Evolutionary conservation across 352 stramenopile species (phyloP).

Genomic region (Globisporangium takayamanum): DNA sequence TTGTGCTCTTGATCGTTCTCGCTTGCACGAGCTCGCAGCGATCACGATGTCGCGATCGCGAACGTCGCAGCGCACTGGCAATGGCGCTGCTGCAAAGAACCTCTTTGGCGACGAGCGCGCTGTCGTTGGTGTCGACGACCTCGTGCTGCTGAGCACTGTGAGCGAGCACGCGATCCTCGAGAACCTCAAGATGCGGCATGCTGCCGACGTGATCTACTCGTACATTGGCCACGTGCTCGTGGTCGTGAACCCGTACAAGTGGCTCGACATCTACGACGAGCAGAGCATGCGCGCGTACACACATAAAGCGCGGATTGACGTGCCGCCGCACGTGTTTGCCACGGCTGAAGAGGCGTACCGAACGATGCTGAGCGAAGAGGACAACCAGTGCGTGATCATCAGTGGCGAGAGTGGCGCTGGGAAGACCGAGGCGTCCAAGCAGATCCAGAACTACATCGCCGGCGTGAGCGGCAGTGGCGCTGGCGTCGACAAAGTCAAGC

Average conservation of each 20-base stretch:
- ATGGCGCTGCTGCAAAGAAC: background rate
- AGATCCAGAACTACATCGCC: constrained; percentile 90
- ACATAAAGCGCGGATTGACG: constrained; percentile 84
- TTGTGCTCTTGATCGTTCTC: background rate
- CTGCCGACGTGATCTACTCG: constrained; percentile 81
- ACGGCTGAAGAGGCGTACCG: constrained; percentile 84
- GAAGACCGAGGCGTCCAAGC: constrained; percentile 86
- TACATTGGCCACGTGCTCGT: constrained; percentile 88
- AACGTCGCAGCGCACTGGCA: constrained; percentile 2
- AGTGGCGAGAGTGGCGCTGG: constrained; percentile 78
- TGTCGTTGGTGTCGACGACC: constrained; percentile 73
- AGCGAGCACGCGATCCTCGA: constrained; percentile 79
- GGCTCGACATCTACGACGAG: constrained; percentile 86
- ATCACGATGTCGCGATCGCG: constrained; percentile 12
- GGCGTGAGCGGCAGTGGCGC: constrained; percentile 69
- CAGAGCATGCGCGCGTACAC: constrained; percentile 73
- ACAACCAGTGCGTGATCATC: constrained; percentile 90
- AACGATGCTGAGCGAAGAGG: constrained; percentile 83
- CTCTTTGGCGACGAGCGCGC: constrained; percentile 60
- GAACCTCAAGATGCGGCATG: constrained; percentile 86
- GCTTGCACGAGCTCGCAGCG: background rate
- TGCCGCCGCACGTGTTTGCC: constrained; percentile 81
- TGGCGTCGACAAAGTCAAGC: constrained; percentile 85
- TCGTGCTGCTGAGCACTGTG: constrained; percentile 69
- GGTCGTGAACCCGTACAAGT: constrained; percentile 88